Percentiles rank a stretch among this genome's conserved stretches.
These are phyloP conservation scores for Gracilaria domingensis DNA, from an alignment of 23 red algal species.

Conservation along the genomic window DNA sequence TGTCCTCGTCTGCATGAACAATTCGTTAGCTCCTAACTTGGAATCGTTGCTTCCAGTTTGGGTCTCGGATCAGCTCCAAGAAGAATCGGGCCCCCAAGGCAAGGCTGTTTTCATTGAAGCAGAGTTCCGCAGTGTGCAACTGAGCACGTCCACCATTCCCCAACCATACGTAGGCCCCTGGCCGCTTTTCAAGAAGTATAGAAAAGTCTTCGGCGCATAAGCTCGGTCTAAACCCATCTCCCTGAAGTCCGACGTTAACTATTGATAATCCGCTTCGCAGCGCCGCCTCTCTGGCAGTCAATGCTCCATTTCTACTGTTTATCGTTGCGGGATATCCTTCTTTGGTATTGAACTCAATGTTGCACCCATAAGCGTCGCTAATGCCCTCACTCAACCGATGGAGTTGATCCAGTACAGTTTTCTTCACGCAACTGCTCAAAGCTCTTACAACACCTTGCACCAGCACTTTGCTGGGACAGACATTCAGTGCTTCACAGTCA, in stretches of 20 bases:
- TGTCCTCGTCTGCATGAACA: too few species aligned
- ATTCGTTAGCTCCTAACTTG: too few species aligned
- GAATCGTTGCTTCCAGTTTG: too few species aligned
- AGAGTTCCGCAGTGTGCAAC: background rate
- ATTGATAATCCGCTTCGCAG: background rate
- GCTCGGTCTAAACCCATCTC: conserved; percentile 10
- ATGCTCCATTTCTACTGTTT: background rate
- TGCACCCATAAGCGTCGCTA: conserved; percentile 5
- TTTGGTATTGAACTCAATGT: background rate
- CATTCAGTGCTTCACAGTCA: background rate
- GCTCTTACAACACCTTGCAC: conserved; percentile 16
- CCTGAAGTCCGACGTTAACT: background rate
- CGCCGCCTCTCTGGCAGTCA: background rate
- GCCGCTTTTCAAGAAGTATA: conserved; percentile 16
- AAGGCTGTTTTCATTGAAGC: conserved; percentile 18
- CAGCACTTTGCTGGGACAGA: background rate
- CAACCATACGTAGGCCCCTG: conserved; percentile 31
- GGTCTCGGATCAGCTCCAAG: background rate
- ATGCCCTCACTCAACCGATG: background rate
- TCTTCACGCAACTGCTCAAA: background rate
- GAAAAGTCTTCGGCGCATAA: conserved; percentile 52
- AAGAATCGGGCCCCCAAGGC: background rate
- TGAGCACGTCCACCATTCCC: conserved; percentile 9
- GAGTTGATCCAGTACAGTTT: conserved; percentile 13
- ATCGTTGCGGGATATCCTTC: conserved; percentile 33